A percentile compares a stretch with the other conserved stretches of the same genome.
Evolutionary conservation across 108 stramenopile species (phyloP).

Genomic region (Seminavis robusta): DNA sequence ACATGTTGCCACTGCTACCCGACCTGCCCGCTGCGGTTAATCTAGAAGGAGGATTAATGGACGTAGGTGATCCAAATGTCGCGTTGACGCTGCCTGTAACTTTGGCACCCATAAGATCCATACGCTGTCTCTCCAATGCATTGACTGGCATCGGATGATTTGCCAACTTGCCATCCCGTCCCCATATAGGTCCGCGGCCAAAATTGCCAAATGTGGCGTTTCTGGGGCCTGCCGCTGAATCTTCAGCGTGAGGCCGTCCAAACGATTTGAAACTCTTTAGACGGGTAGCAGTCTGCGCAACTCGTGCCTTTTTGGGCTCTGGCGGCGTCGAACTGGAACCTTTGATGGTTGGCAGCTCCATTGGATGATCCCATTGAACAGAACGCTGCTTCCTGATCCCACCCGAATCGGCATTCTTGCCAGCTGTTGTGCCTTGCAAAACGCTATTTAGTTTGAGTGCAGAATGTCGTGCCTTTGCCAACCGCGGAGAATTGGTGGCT

Average conservation of each 20-base stretch:
- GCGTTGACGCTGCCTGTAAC: conserved; percentile 26
- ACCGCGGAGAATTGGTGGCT: too few relatives aligned
- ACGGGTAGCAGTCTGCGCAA: conserved; percentile 22
- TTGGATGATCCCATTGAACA: conserved; percentile 35
- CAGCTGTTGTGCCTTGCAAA: conserved; percentile 16
- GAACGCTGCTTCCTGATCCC: conserved; percentile 40
- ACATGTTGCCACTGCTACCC: conserved; percentile 1
- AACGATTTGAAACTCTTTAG: conserved; percentile 54
- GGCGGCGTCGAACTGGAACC: conserved; percentile 2
- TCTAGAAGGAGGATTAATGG: conserved; percentile 18
- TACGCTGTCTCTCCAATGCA: conserved; percentile 12
- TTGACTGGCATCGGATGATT: conserved; percentile 39
- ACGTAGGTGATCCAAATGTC: conserved; percentile 23
- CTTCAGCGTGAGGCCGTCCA: conserved; percentile 52
- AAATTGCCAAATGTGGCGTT: conserved; percentile 67
- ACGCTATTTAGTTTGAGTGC: conserved; percentile 41
- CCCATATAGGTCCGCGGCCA: conserved; percentile 45
- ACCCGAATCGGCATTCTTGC: neutral
- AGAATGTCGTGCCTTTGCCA: conserved; percentile 38
- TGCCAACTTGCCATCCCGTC: conserved; percentile 42
- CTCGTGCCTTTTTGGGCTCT: conserved; percentile 26
- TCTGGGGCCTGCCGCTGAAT: conserved; percentile 42
- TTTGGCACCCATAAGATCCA: conserved; percentile 2
- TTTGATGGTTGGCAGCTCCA: conserved; percentile 20
- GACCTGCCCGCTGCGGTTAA: conserved; percentile 12